phyloP scores from a whole-genome alignment of 345 rosid species.

The Euclidium syriacum region DNA sequence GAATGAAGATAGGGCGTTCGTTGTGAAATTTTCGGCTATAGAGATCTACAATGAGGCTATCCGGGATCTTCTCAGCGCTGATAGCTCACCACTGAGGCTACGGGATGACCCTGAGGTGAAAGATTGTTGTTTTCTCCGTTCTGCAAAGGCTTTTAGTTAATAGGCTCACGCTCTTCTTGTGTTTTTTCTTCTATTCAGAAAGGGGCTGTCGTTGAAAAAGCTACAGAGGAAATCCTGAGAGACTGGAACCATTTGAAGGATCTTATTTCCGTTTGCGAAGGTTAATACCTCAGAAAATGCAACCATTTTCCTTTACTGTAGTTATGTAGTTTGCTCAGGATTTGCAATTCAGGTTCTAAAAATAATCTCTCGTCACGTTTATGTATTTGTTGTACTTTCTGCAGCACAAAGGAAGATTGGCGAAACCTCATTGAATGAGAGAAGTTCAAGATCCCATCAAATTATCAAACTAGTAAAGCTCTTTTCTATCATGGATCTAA shows the following conservation, averaged over 20 bases:
- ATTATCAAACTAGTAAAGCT: slow-evolving; percentile 77
- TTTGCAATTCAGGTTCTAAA: not conserved
- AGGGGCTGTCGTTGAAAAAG: slow-evolving; percentile 86
- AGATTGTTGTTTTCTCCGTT: not conserved
- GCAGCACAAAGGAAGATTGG: slow-evolving; percentile 92
- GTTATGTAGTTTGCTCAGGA: not conserved
- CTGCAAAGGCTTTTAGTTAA: not conserved
- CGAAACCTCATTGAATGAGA: slow-evolving; percentile 86
- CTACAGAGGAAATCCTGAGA: slow-evolving; percentile 69
- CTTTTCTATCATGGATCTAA: slow-evolving; percentile 14
- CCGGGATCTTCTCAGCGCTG: slow-evolving; percentile 75
- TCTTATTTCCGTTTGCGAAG: slow-evolving; percentile 87
- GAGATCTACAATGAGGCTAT: slow-evolving; percentile 97
- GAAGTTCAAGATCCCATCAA: slow-evolving; percentile 98
- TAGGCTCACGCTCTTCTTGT: slow-evolving; percentile 5
- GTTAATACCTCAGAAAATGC: slow-evolving; percentile 36
- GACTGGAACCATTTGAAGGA: slow-evolving; percentile 84
- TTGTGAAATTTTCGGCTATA: slow-evolving; percentile 87
- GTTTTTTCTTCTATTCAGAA: slow-evolving; percentile 45
- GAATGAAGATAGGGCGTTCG: slow-evolving; percentile 94
- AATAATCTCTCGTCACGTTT: slow-evolving; percentile 4
- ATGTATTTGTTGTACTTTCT: slow-evolving; percentile 18
- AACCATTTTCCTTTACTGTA: not conserved
- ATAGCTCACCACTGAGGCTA: slow-evolving; percentile 70
- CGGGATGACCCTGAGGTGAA: slow-evolving; percentile 95